Base-by-base conservation (phyloP, 2,329 filamentous ascomycete genomes). In the Paramyrothecium sp. region DNA sequence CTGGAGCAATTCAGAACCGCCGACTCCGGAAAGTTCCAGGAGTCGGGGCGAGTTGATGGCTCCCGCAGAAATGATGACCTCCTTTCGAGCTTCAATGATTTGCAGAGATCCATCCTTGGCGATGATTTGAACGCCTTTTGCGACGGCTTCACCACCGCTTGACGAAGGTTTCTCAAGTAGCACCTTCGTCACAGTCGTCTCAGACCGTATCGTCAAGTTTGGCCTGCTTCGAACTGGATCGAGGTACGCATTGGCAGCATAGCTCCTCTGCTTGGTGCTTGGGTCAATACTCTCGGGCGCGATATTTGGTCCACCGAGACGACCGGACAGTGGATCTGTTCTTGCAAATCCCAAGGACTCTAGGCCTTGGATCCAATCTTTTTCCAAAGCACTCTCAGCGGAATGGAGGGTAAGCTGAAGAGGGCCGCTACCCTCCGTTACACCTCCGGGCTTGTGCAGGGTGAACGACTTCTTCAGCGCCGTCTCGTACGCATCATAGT, bases 31-130 rank as follows among this genome's bases (percentile, higher is more conserved):
- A 11, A 76, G 67, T 60, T 79, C 72, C 5, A 80, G 69, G 22
- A 80, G 62, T 17, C 73, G 69, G 4, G 78, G 75, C 0, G 72
- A 72, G 53, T 76, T 73, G 59, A 78, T 69, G 2, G 73, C 65
- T 2, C 78, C 77, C 4, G 73, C 75, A 2, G 69, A 68, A 3
- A 80, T 48, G 20, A 80, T 72, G 5, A 80, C 70, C 56, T 80
- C 77, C 20, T 66, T 72, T 2, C 61, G 62, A 2, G 71, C 73
- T 10, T 55, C 55, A 3, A 67, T 59, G 16, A 17, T 56, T 17
- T 50, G 22, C 5, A 11, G 19, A 3, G 30, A 34, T 23, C 55
- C 55, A 1, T 51, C 62, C 22, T 56, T 59, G 21, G 53, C 62
- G 48, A 54, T 56, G 12, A 52, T 48, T 38, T 63, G 56, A 19